Evolutionary conservation across 2,329 filamentous ascomycete genomes (phyloP), one percentile per base, ranked within the genome.

Genomic region (Alternaria postmessia): DNA sequence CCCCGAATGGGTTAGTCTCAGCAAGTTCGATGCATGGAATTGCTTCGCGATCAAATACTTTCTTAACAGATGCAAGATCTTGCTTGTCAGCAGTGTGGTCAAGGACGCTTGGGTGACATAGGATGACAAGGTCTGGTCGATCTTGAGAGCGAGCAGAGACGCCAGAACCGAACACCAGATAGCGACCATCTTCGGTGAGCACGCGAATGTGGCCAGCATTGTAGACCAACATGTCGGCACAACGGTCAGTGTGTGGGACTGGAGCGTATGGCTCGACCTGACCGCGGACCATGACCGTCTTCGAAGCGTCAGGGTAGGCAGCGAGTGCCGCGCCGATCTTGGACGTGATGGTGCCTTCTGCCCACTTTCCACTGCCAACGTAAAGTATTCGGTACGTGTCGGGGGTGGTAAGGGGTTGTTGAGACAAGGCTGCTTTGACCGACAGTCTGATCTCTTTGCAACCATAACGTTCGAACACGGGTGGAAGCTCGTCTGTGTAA

Each of bases 211-310:
- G 58, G 12, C 53, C 53, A 20, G 64, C 42, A 7, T 53, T 47
- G 14, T 61, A 43, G 16, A 66, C 44, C 20, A 67, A 54, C n/a
- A 72, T 56, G 7, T 66, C 52, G 26, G 52, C 63, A 59, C 74
- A 76, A 42, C 70, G 70, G 56, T 75, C 69, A 26, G 70, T 63
- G 46, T 74, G 64, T 11, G 78, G 66, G 30, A 75, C 67, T 12
- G 71, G 69, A 47, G 69, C 69, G 26, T 71, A 71, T 5, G 70
- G 70, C 57, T 77, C 72, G 53, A 78, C 67, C 57, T 75, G 71
- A 26, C 75, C 71, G 53, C 69, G 70, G 20, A 78, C 73, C 67
- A 77, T 72, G 51, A 74, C 72, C 55, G 74, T 78, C 59, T 75
- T 68, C 38, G 75, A 77, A 11, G 69, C 65, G 49, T 69, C 67